Evolutionary conservation across 192 early-diverging fungal genomes (phyloP), one percentile per base, ranked within the genome.

Genomic region (Linnemannia hyalina): DNA sequence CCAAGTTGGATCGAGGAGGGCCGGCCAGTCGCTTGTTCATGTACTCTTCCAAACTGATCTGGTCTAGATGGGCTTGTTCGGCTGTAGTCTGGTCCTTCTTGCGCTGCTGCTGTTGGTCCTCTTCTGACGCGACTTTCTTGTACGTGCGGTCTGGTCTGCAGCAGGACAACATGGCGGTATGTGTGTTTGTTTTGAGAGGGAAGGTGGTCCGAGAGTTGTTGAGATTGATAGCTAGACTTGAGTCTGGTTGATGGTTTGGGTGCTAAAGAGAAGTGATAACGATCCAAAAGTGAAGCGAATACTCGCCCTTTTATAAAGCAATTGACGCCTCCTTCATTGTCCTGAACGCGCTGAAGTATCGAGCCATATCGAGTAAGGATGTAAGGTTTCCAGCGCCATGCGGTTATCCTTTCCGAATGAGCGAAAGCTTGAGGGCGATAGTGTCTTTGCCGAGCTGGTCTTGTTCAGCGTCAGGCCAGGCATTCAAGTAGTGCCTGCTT

Each of bases 301-400:
- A 10, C 29, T 29, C n/a, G 22, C 6, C 6, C 55, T 65, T 63
- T 65, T 65, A 65, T 65, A 65, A 32, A 23, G 3, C 60, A 65
- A 13, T 11, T 60, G 60, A 29, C 11, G 10, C n/a, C 29, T 65
- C 26, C 60, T 29, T 15, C 23, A 0, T 1, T 0, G 60, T 13
- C 11, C 3, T 29, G 26, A 4, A 11, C 9, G 60, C 29, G 10
- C 13, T 15, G 60, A 8, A 4, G n/a, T 65, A 65, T 65, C 29
- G 60, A 65, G 60, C 60, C 60, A 65, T 65, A 65, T 65, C 60
- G 60, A 65, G 60, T 65, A 65, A 65, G 10, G 60, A 65, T 65
- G 26, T 15, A 11, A 32, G 60, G 3, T 65, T 32, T 65, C 60
- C 13, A 32, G 60, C 29, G 8, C 55, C 55, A 26, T 65, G 60